phyloP scores from a whole-genome alignment of 192 early-diverging fungal genomes.

The Entomortierella lignicola region DNA sequence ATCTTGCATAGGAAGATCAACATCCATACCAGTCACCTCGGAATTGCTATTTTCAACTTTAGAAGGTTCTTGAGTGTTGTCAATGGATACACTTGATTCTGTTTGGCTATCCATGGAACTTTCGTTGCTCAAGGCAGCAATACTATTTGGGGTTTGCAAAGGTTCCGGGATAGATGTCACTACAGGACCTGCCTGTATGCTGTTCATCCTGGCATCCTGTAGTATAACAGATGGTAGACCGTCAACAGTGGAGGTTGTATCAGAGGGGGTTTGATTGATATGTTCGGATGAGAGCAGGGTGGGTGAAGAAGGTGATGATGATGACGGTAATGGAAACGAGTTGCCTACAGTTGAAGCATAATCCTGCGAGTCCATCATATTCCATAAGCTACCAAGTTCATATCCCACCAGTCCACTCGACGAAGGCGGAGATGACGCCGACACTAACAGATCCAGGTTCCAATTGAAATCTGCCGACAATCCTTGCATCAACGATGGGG shows the following conservation, averaged over 20 bases:
- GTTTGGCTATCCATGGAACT: background rate
- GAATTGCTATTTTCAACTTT: background rate
- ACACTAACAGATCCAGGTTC: background rate
- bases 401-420: conserved; percentile 2
- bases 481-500: background rate
- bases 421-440: background rate
- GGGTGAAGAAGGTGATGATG: background rate
- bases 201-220: background rate
- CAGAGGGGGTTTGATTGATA: background rate
- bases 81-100: background rate
- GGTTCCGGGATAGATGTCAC: background rate
- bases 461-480: conserved; percentile 4
- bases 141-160: background rate
- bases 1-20: conserved; percentile 14
- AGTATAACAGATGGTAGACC: background rate
- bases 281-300: background rate
- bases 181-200: background rate
- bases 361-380: conserved; percentile 3
- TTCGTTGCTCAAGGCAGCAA: background rate
- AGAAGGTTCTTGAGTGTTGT: background rate
- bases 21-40: conserved; percentile 13
- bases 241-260: background rate
- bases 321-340: background rate
- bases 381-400: conserved; percentile 6
- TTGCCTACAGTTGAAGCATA: background rate